Percentiles rank a stretch among this genome's conserved stretches.
Evolutionary conservation across 2,329 filamentous ascomycete genomes (phyloP).

Genomic region (Colletotrichum musicola): DNA sequence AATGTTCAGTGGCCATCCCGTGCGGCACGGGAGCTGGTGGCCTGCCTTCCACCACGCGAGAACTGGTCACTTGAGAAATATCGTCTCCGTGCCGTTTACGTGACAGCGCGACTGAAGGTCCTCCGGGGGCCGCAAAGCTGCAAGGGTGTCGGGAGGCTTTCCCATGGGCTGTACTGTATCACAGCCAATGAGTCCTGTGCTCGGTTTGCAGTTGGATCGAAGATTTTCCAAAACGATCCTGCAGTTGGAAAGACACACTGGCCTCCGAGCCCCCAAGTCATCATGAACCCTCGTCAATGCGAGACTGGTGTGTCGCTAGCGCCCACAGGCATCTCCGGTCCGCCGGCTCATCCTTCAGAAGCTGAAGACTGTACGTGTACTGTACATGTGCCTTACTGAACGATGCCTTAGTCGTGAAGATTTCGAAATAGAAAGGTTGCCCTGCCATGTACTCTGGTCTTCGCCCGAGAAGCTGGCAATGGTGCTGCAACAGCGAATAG

Average conservation of each 20-base stretch:
- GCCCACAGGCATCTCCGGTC: conserved; percentile 21
- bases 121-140: background rate
- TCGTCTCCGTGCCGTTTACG: conserved; percentile 28
- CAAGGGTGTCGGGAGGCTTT: background rate
- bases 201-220: background rate
- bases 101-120: background rate
- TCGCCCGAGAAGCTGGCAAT: background rate
- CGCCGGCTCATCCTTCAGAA: conserved; percentile 27
- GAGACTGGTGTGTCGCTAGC: background rate
- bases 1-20: background rate
- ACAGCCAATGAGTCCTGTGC: background rate
- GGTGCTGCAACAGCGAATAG: background rate
- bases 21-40: background rate
- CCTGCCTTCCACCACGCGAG: background rate
- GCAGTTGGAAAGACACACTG: background rate
- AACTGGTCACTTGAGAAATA: conserved; percentile 5
- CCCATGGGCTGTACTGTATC: background rate
- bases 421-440: background rate
- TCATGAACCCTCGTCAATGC: background rate
- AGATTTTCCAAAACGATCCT: conserved; percentile 1
- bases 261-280: background rate
- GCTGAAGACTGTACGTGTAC: too few relatives aligned
- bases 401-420: background rate
- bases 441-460: background rate
- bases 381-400: too few relatives aligned